Base-by-base conservation (phyloP, 495 filamentous ascomycete species). In the Hypoxylon lenormandii region DNA sequence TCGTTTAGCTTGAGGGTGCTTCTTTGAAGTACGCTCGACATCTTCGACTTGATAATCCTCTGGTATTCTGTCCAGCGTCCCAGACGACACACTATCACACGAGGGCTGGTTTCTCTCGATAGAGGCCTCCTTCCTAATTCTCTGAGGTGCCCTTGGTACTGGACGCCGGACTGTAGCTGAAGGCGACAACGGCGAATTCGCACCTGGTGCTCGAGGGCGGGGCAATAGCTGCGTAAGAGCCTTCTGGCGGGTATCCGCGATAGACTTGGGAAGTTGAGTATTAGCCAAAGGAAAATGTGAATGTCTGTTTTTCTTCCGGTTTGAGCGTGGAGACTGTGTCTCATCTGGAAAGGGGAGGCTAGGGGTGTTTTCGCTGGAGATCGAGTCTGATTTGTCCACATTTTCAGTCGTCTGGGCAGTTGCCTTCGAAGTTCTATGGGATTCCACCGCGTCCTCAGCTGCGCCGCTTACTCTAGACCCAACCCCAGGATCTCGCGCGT, bases 171-270 rank as follows among this genome's bases (percentile, higher is more conserved):
- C 28, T 10, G 28, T 45, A 1, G 4, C 30, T 21, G 40, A 49
- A 55, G 56, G 37, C 6, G 64, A 66, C 6, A 3, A 4, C n/a
- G 15, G 22, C 10, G 7, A 4, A 0, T 30, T 57, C 26, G 21
- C 6, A 10, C 1, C 13, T 30, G 22, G 15, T 2, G 18, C 18
- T 48, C 19, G 51, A 52, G 12, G 45, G 5, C n/a, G 61, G 45
- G 68, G 52, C 16, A 56, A 46, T n/a, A 66, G 46, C 42, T 66
- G 61, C 18, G 64, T 67, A 51, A 71, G 61, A 22, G 74, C 74
- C 48, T 67, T 76, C 28, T 60, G 64, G 10, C 66, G 56, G n/a
- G 60, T 60, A 45, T 72, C 55, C 11, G 46, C 38, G 22, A 74
- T 64, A 13, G 58, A 53, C 23, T 74, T 76, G 1, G 74, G 64